Conservation (phyloP, 1,139 yeast genomes). For the Saccharomycopsis phalli region DNA sequence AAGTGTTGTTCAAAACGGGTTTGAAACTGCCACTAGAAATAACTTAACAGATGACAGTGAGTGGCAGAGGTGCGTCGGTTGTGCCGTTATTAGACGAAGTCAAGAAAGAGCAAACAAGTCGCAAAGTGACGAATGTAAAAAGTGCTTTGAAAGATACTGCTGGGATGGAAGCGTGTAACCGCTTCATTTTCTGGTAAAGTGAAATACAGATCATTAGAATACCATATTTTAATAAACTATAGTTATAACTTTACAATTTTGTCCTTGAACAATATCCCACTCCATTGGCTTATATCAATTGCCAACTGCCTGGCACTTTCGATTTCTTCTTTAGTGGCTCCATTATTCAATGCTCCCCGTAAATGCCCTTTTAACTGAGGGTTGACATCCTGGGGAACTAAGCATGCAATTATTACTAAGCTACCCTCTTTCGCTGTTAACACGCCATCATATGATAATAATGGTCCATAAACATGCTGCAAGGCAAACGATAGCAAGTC, state of each 20-base stretch:
- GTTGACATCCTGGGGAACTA: constrained; percentile 91
- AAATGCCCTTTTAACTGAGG: constrained; percentile 90
- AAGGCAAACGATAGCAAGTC: constrained; percentile 72
- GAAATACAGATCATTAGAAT: neutral
- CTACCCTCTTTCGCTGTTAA: constrained; percentile 66
- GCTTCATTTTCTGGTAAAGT: neutral
- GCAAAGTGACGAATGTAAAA: constrained; percentile 62
- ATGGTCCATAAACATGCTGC: constrained; percentile 68
- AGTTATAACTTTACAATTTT: constrained; percentile 32
- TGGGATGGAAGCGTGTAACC: constrained; percentile 54
- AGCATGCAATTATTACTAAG: constrained; percentile 64
- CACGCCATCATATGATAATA: constrained; percentile 59
- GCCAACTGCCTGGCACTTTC: constrained; percentile 53
- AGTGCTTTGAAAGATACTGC: constrained; percentile 69
- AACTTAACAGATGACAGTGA: constrained; percentile 65
- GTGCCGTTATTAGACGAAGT: constrained; percentile 79
- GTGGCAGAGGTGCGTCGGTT: constrained; percentile 75
- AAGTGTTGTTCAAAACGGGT: constrained; percentile 67
- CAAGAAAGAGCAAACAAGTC: constrained; percentile 59
- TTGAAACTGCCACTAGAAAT: constrained; percentile 63
- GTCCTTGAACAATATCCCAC: constrained; percentile 59
- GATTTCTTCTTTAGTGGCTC: constrained; percentile 60
- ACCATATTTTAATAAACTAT: too few relatives aligned
- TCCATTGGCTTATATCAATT: constrained; percentile 63
- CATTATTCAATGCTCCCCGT: constrained; percentile 74